A percentile compares a stretch with the other conserved stretches of the same genome.
Evolutionary conservation across 2,329 filamentous ascomycete species (phyloP).

Genomic region (Ciborinia camelliae): DNA sequence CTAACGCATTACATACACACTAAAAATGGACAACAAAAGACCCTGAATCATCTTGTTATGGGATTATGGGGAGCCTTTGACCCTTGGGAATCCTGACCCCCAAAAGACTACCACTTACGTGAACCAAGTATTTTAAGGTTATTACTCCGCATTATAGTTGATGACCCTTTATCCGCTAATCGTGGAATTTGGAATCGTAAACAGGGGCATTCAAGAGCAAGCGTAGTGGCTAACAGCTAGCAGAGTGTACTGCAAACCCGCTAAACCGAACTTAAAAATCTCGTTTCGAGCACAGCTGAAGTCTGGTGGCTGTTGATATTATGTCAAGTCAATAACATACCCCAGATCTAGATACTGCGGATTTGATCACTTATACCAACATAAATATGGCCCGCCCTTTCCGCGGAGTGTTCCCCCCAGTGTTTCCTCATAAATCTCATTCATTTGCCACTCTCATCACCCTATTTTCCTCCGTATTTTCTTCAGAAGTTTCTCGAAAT

Average conservation of each 20-base stretch:
- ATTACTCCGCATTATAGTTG: no score
- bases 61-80: not conserved
- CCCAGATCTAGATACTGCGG: not conserved
- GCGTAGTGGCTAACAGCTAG: not conserved
- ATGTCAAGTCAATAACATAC: not conserved
- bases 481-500: conserved; percentile 11
- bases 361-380: not conserved
- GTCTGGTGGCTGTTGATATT: not conserved
- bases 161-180: not conserved
- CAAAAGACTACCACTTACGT: not conserved
- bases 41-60: no score
- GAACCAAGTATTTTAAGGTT: no score
- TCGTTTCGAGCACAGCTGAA: not conserved
- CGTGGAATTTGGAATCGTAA: not conserved
- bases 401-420: no score
- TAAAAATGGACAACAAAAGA: not conserved
- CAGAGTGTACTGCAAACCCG: no score
- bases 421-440: no score
- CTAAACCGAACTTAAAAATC: not conserved
- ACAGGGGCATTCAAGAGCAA: no score
- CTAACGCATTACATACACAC: no score
- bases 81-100: not conserved
- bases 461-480: not conserved
- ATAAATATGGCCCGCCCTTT: not conserved
- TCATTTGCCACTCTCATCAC: not conserved